phyloP scores from a whole-genome alignment of 139 green algal species.

The Chlorella ohadii region DNA sequence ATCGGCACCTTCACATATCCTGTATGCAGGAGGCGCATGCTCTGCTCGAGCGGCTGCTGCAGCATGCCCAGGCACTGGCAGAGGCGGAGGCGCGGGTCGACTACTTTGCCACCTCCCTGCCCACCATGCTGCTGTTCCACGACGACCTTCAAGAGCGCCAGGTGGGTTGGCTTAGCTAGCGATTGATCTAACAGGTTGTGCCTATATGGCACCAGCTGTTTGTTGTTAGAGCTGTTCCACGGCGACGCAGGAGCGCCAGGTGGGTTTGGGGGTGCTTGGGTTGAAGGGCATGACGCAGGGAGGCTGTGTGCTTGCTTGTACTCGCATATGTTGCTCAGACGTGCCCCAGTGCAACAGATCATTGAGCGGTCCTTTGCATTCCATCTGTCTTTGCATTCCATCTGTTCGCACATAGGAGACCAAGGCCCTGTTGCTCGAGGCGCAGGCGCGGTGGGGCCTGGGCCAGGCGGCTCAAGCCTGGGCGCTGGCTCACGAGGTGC shows the following conservation, averaged over 20 bases:
- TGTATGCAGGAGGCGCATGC: background rate
- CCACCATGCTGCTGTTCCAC: slow-evolving; percentile 17
- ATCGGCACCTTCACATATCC: background rate
- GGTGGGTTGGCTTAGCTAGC: background rate
- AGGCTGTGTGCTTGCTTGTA: too few relatives aligned
- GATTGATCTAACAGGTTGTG: too few relatives aligned
- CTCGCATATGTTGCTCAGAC: too few relatives aligned
- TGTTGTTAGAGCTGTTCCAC: too few relatives aligned
- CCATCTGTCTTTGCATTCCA: too few relatives aligned
- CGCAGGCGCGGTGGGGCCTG: slow-evolving; percentile 6
- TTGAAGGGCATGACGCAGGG: too few relatives aligned
- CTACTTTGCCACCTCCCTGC: slow-evolving; percentile 25
- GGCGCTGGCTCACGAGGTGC: background rate
- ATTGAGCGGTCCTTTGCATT: too few relatives aligned
- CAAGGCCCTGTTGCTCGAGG: slow-evolving; percentile 13
- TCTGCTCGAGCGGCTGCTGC: background rate
- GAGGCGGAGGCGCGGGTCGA: background rate
- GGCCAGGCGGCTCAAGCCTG: background rate
- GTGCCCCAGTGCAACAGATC: too few relatives aligned
- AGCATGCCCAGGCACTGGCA: background rate
- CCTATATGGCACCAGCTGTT: too few relatives aligned
- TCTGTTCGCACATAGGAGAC: slow-evolving; percentile 17
- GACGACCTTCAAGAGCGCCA: slow-evolving; percentile 13
- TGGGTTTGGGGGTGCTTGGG: too few relatives aligned
- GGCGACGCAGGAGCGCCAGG: too few relatives aligned